Base-by-base conservation (phyloP, 495 filamentous ascomycete genomes). In the Recurvomyces mirabilis region DNA sequence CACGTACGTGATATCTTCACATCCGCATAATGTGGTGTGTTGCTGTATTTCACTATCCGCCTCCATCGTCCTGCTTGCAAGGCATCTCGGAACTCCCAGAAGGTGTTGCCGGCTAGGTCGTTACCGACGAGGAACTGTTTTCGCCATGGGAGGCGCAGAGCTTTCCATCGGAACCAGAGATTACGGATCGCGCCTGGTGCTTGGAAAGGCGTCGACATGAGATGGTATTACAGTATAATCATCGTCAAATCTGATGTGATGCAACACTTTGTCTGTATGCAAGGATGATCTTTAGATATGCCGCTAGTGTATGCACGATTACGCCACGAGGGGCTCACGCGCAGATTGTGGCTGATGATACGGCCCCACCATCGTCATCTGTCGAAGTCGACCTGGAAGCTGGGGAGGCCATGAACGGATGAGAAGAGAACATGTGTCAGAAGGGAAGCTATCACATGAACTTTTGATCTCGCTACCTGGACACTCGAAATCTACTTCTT, bases 91-190 rank as follows among this genome's bases (percentile, higher is more conserved):
- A 94, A 89, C 58, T 93, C 86, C 86, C 88, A 96, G 65, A 78
- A 98, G 19, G 87, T 94, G 65, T 95, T 96, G 17, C 87, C 87
- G 28, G 74, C 53, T 23, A 95, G 77, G 63, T 98, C 91, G 48
- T 74, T 68, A 51, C 91, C 89, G 1, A 36, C 31, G 7, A 51
- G 47, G 41, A 47, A 87, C 31, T 75, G 74, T 51, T 73, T 79
- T 51, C 91, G 74, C 91, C 91, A 96, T 42, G 91, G 91, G 1
- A 96, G 67, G 28, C 74, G 71, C 20, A 93, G 67, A 18, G 73
- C 69, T 56, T 93, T 94, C 87, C 87, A 98, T 58, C 77, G 81
- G 54, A 77, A 82, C 84, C 86, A 95, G 20, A 66, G 57, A 29
- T 52, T 26, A 24, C 29, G 17, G 19, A 47, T 6, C 30, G 17